Percentiles rank a stretch among this genome's conserved stretches.
Evolutionary conservation across 2,329 filamentous ascomycete species (phyloP).

Genomic region (Cryoendolithus antarcticus): DNA sequence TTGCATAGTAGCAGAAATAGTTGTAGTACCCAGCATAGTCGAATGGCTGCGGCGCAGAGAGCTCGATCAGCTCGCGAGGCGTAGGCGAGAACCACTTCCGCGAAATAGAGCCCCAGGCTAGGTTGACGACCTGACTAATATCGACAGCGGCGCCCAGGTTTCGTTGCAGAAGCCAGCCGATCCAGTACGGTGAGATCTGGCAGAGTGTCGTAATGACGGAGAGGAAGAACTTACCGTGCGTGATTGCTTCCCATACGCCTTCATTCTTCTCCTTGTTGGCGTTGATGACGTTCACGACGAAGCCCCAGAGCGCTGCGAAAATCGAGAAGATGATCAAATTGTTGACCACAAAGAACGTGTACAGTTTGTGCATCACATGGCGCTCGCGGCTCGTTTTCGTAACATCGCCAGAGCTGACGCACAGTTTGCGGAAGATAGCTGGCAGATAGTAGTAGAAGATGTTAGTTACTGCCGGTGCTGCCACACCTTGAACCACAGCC

Average conservation of each 20-base stretch:
- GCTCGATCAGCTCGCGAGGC: slow-evolving; percentile 78
- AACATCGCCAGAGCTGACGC: slow-evolving; percentile 70
- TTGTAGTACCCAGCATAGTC: slow-evolving; percentile 97
- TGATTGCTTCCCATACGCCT: slow-evolving; percentile 56
- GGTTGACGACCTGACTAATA: slow-evolving; percentile 72
- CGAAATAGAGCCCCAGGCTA: slow-evolving; percentile 73
- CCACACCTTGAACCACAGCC: slow-evolving; percentile 85
- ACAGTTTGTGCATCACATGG: slow-evolving; percentile 82
- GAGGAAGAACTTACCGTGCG: slow-evolving; percentile 48
- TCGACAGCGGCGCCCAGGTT: slow-evolving; percentile 91
- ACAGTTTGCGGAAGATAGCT: slow-evolving; percentile 78
- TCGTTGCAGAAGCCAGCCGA: slow-evolving; percentile 83
- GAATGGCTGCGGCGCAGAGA: slow-evolving; percentile 83
- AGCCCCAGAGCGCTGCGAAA: slow-evolving; percentile 71
- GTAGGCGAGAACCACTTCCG: slow-evolving; percentile 79
- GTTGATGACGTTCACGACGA: slow-evolving; percentile 53
- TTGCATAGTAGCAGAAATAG: slow-evolving; percentile 90
- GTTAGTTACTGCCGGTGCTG: slow-evolving; percentile 76
- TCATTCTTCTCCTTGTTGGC: slow-evolving; percentile 42
- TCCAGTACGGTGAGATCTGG: slow-evolving; percentile 79
- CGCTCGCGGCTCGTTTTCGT: slow-evolving; percentile 87
- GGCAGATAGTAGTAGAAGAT: slow-evolving; percentile 78
- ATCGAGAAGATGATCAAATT: slow-evolving; percentile 89
- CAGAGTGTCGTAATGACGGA: slow-evolving; percentile 65
- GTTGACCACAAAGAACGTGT: slow-evolving; percentile 95